Base-by-base conservation (phyloP, 2,329 filamentous ascomycete species). In the Cryphonectria nitschkei region DNA sequence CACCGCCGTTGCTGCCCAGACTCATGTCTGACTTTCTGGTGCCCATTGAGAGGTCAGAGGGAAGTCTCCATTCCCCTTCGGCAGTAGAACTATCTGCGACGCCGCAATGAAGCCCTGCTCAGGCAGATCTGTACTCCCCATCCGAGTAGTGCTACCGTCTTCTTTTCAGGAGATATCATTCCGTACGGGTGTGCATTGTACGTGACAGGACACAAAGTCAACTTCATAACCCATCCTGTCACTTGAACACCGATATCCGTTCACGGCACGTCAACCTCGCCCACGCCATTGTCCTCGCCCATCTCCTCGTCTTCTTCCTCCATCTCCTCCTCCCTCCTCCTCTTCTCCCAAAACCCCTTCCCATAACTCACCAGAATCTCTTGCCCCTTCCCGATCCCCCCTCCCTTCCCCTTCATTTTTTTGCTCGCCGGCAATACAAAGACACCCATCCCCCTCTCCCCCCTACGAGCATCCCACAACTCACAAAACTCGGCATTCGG, bases 301-400 rank as follows among this genome's bases (percentile, higher is more conserved):
- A 37, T n/a, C 22, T 37, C 19, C 19, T 62, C 1, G 9, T 56
- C 54, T 8, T 11, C 54, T 19, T 58, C 60, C 16, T 37, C 34
- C 16, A 34, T 26, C 26, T 26, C 37, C 7, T 19, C 74, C 73
- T 80, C 81, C 70, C 79, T 80, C 75, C 79, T 84, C 78, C 81
- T 84, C 77, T 82, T 83, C 29, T 82, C 81, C 88, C 89, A 92
- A 74, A 92, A 91, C 0, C 90, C 90, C 77, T 89, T 91, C 7
- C 89, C 90, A 75, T 92, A 91, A 74, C 87, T 90, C 16, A 92
- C 87, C 67, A 91, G 76, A 68, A 92, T 87, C 82, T 92, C 90
- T 72, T 89, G 84, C 1, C 89, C 89, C 79, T 87, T 89, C 65
- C 77, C 83, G 39, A 90, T 85, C 80, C 69, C 74, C 54, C 58